phyloP scores from a whole-genome alignment of 495 filamentous ascomycete genomes.

The Xylaria nigripes region DNA sequence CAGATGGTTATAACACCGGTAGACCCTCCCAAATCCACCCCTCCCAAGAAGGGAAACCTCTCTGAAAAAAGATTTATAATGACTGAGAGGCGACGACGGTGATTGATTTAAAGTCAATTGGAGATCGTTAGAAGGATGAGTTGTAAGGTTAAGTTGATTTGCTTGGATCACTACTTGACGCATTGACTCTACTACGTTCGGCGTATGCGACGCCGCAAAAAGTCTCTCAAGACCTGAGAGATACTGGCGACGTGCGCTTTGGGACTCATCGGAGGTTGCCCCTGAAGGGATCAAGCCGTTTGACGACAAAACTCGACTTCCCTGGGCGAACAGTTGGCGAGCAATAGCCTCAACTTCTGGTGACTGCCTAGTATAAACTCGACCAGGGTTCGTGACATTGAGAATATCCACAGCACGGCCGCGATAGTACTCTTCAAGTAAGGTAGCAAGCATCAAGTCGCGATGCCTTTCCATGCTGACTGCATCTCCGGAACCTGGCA shows the following conservation, averaged over 20 bases:
- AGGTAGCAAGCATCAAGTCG: constrained; percentile 26
- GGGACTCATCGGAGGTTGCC: constrained; percentile 12
- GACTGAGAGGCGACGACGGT: constrained; percentile 7
- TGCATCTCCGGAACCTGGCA: constrained; percentile 1
- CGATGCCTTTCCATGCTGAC: constrained; percentile 22
- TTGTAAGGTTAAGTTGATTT: constrained; percentile 13
- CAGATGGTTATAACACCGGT: constrained; percentile 44
- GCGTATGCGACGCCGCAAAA: constrained; percentile 11
- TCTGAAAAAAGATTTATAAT: constrained; percentile 22
- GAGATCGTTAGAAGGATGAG: constrained; percentile 17
- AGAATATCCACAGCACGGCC: constrained; percentile 24
- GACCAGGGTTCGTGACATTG: constrained; percentile 18
- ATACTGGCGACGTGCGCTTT: constrained; percentile 14
- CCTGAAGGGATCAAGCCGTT: constrained; percentile 18
- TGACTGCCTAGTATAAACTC: constrained; percentile 21
- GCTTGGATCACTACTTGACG: constrained; percentile 16
- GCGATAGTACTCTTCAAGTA: constrained; percentile 25
- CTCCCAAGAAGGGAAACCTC: constrained; percentile 37
- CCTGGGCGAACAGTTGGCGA: constrained; percentile 17
- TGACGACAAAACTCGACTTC: constrained; percentile 15
- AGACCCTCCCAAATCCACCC: constrained; percentile 50
- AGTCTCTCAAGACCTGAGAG: constrained; percentile 21
- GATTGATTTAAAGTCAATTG: constrained; percentile 12
- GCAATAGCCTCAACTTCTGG: constrained; percentile 19
- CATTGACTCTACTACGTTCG: constrained; percentile 14